phyloP scores from a whole-genome alignment of 805 yeast species.

The Candida maris region DNA sequence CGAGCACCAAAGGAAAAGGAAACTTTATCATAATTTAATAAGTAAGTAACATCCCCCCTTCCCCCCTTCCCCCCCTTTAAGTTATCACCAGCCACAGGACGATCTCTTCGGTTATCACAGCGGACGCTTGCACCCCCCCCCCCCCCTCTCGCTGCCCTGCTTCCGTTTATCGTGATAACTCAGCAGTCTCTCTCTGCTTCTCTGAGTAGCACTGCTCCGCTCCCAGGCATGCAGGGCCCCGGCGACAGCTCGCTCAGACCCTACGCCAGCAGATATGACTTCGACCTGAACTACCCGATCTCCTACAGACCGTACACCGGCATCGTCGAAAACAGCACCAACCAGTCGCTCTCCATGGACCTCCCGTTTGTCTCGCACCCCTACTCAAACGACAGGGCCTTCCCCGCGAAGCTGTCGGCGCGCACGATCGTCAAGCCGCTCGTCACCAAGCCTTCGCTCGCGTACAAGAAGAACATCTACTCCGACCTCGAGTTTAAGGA shows the following conservation, averaged over 20 bases:
- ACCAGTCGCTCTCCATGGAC: slow-evolving; percentile 31
- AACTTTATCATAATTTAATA: too few relatives aligned
- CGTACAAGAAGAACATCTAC: slow-evolving; percentile 36
- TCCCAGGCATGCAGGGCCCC: slow-evolving; percentile 21
- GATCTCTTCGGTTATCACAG: too few relatives aligned
- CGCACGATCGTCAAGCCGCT: slow-evolving; percentile 20
- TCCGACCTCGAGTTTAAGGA: slow-evolving; percentile 64
- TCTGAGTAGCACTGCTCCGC: too few relatives aligned
- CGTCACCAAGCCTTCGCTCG: slow-evolving; percentile 17
- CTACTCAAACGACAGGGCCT: slow-evolving; percentile 5
- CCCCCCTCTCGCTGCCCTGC: too few relatives aligned
- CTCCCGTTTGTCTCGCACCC: slow-evolving; percentile 27
- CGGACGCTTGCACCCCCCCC: too few relatives aligned
- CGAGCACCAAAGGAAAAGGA: too few relatives aligned
- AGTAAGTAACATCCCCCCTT: too few relatives aligned
- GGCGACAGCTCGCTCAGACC: slow-evolving; percentile 30
- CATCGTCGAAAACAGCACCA: slow-evolving; percentile 32
- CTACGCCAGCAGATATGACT: slow-evolving; percentile 29
- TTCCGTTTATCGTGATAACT: too few relatives aligned
- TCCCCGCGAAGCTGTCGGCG: slow-evolving; percentile 11
- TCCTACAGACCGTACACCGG: slow-evolving; percentile 33
- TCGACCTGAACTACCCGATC: slow-evolving; percentile 33
- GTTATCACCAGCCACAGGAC: too few relatives aligned
- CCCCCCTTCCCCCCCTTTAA: too few relatives aligned
- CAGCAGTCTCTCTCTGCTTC: too few relatives aligned